A percentile compares a stretch with the other conserved stretches of the same genome.
Evolutionary conservation across 164 flowering plant genomes (phyloP).

Genomic region (Aristolochia fimbriata): DNA sequence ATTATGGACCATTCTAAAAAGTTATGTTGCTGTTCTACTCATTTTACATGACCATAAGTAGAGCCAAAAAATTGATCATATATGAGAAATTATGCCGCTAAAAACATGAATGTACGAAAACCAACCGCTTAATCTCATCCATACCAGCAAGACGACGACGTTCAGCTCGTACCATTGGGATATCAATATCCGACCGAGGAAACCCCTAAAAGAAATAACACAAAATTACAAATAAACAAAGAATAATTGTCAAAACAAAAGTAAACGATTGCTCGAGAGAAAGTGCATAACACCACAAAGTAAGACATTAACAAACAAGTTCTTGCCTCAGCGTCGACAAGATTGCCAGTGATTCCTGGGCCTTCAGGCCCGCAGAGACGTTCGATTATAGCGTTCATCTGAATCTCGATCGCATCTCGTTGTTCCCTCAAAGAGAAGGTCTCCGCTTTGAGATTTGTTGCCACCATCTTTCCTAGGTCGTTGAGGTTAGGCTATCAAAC

Average conservation of each 20-base stretch:
- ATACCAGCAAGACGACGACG: slow-evolving; percentile 69
- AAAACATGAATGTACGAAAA: background rate
- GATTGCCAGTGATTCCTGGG: slow-evolving; percentile 84
- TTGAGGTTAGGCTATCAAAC: background rate
- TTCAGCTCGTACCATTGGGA: slow-evolving; percentile 55
- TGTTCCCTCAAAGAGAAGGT: slow-evolving; percentile 57
- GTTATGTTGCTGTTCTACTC: background rate
- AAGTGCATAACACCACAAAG: background rate
- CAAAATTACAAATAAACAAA: background rate
- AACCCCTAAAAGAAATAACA: slow-evolving; percentile 42
- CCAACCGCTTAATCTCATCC: background rate
- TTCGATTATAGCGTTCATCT: slow-evolving; percentile 68
- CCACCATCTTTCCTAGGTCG: slow-evolving; percentile 47
- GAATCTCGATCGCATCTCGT: slow-evolving; percentile 46
- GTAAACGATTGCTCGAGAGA: background rate
- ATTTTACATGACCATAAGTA: background rate
- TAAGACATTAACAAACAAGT: background rate
- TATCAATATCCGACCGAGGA: slow-evolving; percentile 78
- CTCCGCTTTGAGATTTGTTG: slow-evolving; percentile 65
- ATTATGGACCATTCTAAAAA: background rate
- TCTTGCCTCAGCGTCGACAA: slow-evolving; percentile 63
- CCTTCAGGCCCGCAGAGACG: slow-evolving; percentile 67
- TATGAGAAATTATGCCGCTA: background rate
- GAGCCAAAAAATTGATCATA: background rate
- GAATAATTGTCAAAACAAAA: background rate